Conservation (phyloP, 768 basidiomycete genomes). For the Russula sp. region DNA sequence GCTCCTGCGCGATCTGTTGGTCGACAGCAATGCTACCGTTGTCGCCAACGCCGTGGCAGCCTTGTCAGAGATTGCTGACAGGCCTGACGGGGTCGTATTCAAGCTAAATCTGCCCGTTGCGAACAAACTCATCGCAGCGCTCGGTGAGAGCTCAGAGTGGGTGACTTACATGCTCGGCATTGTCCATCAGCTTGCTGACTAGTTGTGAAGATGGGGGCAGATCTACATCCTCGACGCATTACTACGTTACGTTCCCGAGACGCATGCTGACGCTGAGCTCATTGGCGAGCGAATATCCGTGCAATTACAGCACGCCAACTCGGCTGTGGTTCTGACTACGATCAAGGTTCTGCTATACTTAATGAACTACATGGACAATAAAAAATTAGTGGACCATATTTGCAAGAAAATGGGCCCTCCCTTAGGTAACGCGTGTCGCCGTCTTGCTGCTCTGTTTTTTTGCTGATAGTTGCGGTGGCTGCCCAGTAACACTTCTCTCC, state of each 20-base stretch:
- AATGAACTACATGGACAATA: conserved; percentile 99
- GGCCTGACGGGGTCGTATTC: conserved; percentile 92
- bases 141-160: conserved; percentile 96
- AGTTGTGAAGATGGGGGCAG: conserved; percentile 86
- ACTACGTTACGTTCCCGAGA: conserved; percentile 89
- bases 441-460: conserved; percentile 11
- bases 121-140: conserved; percentile 84
- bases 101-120: conserved; percentile 84
- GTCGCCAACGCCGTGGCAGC: conserved; percentile 97
- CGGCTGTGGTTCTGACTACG: conserved; percentile 97
- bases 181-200: conserved; percentile 8
- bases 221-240: conserved; percentile 96
- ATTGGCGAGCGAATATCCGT: conserved; percentile 95
- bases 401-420: conserved; percentile 99
- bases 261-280: conserved; percentile 82
- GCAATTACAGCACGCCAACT: conserved; percentile 96
- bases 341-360: conserved; percentile 94
- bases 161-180: conserved; percentile 40
- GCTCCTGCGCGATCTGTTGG: conserved; percentile 84
- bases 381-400: conserved; percentile 80
- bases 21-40: conserved; percentile 94
- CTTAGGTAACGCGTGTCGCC: conserved; percentile 54
- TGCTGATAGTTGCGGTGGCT: conserved; percentile 9
- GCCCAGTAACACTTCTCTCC: conserved; percentile 84
- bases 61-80: conserved; percentile 93